These are phyloP conservation scores for Clarireedia hainanense DNA, from an alignment of 2,329 filamentous ascomycete species.

Conservation along the genomic window DNA sequence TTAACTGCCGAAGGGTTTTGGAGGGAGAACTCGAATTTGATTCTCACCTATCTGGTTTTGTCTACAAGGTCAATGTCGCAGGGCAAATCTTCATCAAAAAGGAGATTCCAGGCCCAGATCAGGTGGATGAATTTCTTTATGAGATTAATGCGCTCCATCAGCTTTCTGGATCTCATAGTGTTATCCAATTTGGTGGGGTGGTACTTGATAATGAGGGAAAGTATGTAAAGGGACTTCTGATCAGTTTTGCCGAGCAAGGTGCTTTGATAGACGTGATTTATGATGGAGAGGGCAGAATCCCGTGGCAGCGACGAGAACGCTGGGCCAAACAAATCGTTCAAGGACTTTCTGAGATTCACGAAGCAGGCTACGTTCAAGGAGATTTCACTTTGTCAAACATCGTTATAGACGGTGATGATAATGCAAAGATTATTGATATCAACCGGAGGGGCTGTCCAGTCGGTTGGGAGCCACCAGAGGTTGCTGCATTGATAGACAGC, in stretches of 20 bases:
- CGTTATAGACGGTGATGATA: conserved; percentile 74
- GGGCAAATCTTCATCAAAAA: conserved; percentile 81
- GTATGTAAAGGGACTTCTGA: conserved; percentile 78
- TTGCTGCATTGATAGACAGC: conserved; percentile 74
- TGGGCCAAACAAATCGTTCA: conserved; percentile 91
- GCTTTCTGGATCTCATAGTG: conserved; percentile 62
- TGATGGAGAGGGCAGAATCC: conserved; percentile 55
- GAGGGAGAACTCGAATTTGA: conserved; percentile 79
- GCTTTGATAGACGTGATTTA: conserved; percentile 88
- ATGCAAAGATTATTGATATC: conserved; percentile 97
- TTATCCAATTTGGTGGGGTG: conserved; percentile 81
- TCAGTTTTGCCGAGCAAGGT: conserved; percentile 79
- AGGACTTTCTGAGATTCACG: conserved; percentile 86
- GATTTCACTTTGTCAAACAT: conserved; percentile 98
- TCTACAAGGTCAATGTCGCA: conserved; percentile 78
- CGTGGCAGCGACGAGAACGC: conserved; percentile 66
- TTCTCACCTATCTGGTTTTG: conserved; percentile 91
- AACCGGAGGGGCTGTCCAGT: conserved; percentile 95
- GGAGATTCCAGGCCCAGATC: conserved; percentile 92
- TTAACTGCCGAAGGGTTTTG: conserved; percentile 54
- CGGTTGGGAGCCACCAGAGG: conserved; percentile 94
- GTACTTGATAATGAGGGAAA: conserved; percentile 72
- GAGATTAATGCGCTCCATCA: conserved; percentile 91
- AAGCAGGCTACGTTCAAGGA: conserved; percentile 92
- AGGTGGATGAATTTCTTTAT: conserved; percentile 93